phyloP scores from a whole-genome alignment of 2,329 filamentous ascomycete genomes.

The Cercospora sp. region DNA sequence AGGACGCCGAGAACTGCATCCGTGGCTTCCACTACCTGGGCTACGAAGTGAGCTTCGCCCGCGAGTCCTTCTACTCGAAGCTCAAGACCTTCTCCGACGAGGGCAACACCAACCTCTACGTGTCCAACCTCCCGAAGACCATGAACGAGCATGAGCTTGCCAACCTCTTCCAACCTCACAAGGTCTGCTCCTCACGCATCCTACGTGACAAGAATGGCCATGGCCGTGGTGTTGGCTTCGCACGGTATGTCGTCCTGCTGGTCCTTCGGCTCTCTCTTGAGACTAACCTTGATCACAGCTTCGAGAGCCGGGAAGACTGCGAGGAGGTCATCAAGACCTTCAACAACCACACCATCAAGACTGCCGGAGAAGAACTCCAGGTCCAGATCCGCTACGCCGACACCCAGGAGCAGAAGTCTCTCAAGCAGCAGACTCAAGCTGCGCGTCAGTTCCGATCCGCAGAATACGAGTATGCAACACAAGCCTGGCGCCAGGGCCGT shows the following conservation, averaged over 20 bases:
- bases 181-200: slow-evolving; percentile 91
- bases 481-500: slow-evolving; percentile 38
- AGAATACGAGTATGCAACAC: slow-evolving; percentile 64
- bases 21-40: slow-evolving; percentile 91
- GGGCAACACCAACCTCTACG: slow-evolving; percentile 90
- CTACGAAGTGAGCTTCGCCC: slow-evolving; percentile 96
- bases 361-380: slow-evolving; percentile 73
- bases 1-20: slow-evolving; percentile 92
- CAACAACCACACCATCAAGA: slow-evolving; percentile 64
- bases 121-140: slow-evolving; percentile 91
- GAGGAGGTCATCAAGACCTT: slow-evolving; percentile 85
- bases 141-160: slow-evolving; percentile 85
- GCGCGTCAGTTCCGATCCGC: slow-evolving; percentile 94
- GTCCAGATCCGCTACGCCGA: slow-evolving; percentile 96
- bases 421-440: slow-evolving; percentile 94
- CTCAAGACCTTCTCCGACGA: slow-evolving; percentile 95
- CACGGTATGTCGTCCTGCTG: slow-evolving; percentile 64
- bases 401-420: slow-evolving; percentile 91
- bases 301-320: slow-evolving; percentile 84
- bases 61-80: slow-evolving; percentile 96
- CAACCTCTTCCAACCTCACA: slow-evolving; percentile 75
- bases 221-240: slow-evolving; percentile 95
- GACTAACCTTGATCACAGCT: slow-evolving; percentile 56
- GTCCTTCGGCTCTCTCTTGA: slow-evolving; percentile 4
- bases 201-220: slow-evolving; percentile 88